Evolutionary conservation across 148 eudicot genomes (phyloP).

Genomic region (Camellia japonica): DNA sequence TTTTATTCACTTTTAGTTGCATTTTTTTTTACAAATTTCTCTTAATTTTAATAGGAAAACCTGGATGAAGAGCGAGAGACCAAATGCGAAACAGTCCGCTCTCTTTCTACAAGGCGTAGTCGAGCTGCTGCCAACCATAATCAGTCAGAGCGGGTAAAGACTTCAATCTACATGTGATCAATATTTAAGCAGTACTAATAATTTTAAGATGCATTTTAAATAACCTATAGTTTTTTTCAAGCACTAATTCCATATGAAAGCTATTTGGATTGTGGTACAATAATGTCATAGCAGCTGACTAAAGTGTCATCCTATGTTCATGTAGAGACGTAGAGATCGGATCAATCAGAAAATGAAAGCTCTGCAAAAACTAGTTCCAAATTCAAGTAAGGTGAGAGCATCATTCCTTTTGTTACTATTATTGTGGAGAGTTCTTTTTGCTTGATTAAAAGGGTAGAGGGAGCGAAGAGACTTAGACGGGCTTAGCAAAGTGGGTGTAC

Average conservation of each 20-base stretch:
- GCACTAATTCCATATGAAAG: too few relatives aligned
- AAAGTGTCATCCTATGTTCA: background rate
- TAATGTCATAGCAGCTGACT: too few relatives aligned
- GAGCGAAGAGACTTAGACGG: too few relatives aligned
- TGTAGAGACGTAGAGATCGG: slow-evolving; percentile 71
- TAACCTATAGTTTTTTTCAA: too few relatives aligned
- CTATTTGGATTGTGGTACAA: too few relatives aligned
- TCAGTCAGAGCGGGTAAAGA: slow-evolving; percentile 77
- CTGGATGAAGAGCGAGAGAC: slow-evolving; percentile 49
- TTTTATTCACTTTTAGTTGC: background rate
- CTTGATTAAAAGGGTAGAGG: too few relatives aligned
- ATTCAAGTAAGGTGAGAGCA: slow-evolving; percentile 68
- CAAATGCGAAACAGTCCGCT: slow-evolving; percentile 51
- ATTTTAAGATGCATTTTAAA: too few relatives aligned
- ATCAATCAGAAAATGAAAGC: slow-evolving; percentile 92
- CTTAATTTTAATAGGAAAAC: slow-evolving; percentile 38
- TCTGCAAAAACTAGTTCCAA: slow-evolving; percentile 75
- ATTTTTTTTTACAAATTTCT: background rate
- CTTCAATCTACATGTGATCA: too few relatives aligned
- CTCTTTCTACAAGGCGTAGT: slow-evolving; percentile 54
- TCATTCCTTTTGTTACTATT: background rate
- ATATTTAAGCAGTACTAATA: too few relatives aligned
- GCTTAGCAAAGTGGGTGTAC: too few relatives aligned
- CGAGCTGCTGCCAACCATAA: slow-evolving; percentile 80
- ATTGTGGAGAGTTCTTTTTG: too few relatives aligned